phyloP scores from a whole-genome alignment of 1,139 yeast species.

The Wickerhamiella infanticola region DNA sequence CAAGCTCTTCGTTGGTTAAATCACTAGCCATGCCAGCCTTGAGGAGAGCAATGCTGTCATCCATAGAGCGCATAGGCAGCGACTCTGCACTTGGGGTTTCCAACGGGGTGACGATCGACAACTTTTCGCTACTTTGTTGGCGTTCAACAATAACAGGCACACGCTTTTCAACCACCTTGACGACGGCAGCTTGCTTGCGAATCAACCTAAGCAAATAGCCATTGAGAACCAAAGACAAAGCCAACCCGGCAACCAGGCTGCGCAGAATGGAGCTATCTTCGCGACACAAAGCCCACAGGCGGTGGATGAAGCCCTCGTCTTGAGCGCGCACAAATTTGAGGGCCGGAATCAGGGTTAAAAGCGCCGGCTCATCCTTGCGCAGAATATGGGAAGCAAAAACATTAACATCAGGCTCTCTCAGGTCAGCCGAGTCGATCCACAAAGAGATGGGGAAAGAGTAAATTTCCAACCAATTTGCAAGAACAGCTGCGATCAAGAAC shows the following conservation, averaged over 20 bases:
- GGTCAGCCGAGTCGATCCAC: conserved; percentile 10
- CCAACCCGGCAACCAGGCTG: conserved; percentile 55
- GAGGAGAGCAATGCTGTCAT: conserved; percentile 45
- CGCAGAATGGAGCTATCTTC: conserved; percentile 74
- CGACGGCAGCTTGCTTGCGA: conserved; percentile 15
- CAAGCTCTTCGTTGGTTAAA: conserved; percentile 57
- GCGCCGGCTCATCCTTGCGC: conserved; percentile 6
- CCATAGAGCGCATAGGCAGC: conserved; percentile 28
- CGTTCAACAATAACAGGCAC: conserved; percentile 21
- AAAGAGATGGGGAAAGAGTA: conserved; percentile 14
- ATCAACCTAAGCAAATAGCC: conserved; percentile 46
- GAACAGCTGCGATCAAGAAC: conserved; percentile 8
- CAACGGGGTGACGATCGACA: conserved; percentile 2
- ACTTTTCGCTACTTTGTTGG: conserved; percentile 12
- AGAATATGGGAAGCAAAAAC: conserved; percentile 7
- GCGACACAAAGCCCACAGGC: conserved; percentile 23
- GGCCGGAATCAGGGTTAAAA: conserved; percentile 14
- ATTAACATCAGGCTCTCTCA: conserved; percentile 10
- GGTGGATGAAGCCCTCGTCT: conserved; percentile 1
- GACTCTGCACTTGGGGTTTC: background rate
- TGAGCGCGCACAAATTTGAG: conserved; percentile 12
- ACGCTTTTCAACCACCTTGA: conserved; percentile 22
- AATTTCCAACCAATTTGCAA: conserved; percentile 13
- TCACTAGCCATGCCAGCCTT: conserved; percentile 59
- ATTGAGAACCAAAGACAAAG: conserved; percentile 64